Evolutionary conservation across 1,284 basidiomycete species (phyloP).

Genomic region (Austroboletus novae-zelandiae): DNA sequence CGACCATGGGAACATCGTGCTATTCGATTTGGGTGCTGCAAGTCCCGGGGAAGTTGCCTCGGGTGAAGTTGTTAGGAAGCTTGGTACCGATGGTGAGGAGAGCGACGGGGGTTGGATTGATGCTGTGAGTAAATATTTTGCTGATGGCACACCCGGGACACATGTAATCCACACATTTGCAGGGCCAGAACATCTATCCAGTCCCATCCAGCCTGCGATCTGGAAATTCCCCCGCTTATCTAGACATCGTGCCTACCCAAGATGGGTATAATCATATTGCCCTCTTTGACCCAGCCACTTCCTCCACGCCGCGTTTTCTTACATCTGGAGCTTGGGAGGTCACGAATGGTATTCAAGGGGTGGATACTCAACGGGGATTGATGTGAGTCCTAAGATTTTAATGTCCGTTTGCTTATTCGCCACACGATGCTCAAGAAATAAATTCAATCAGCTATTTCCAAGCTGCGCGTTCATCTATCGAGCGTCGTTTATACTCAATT

Average conservation of each 20-base stretch:
- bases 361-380: slow-evolving; percentile 65
- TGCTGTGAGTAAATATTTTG: slow-evolving; percentile 42
- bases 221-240: slow-evolving; percentile 60
- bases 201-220: slow-evolving; percentile 46
- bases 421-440: slow-evolving; percentile 17
- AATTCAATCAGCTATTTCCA: slow-evolving; percentile 72
- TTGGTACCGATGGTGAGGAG: slow-evolving; percentile 80
- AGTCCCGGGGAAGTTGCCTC: slow-evolving; percentile 23
- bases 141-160: slow-evolving; percentile 8
- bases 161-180: slow-evolving; percentile 10
- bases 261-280: slow-evolving; percentile 90
- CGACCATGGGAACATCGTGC: slow-evolving; percentile 71
- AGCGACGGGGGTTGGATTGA: slow-evolving; percentile 95
- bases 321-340: slow-evolving; percentile 93
- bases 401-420: slow-evolving; percentile 24
- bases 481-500: slow-evolving; percentile 83
- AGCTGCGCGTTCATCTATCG: slow-evolving; percentile 80
- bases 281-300: slow-evolving; percentile 75
- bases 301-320: slow-evolving; percentile 72
- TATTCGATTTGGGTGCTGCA: slow-evolving; percentile 59
- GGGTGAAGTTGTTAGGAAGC: slow-evolving; percentile 67
- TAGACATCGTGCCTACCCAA: slow-evolving; percentile 80
- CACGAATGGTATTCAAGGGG: slow-evolving; percentile 65
- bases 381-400: slow-evolving; percentile 54
- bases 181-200: slow-evolving; percentile 63